These are phyloP conservation scores for Myxozyma nipponensis DNA, from an alignment of 805 yeast species.

Conservation along the genomic window DNA sequence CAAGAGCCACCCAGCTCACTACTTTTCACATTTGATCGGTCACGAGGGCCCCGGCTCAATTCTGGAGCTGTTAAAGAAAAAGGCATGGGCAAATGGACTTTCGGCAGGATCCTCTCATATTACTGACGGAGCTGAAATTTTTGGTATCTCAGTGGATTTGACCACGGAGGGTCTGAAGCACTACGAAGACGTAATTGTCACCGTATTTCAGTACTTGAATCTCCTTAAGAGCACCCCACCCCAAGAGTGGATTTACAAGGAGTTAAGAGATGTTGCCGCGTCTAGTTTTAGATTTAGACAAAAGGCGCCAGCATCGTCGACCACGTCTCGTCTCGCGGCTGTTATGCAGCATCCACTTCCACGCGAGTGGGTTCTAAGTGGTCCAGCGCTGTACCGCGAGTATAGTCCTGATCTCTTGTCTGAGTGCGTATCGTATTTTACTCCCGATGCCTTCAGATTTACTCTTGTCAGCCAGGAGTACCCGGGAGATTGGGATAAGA, in stretches of 20 bases:
- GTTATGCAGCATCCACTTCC: constrained; percentile 63
- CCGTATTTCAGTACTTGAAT: constrained; percentile 69
- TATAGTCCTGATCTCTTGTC: constrained; percentile 55
- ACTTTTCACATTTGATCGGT: constrained; percentile 78
- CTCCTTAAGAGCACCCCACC: constrained; percentile 58
- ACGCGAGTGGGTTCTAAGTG: constrained; percentile 56
- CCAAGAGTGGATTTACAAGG: constrained; percentile 76
- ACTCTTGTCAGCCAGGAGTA: constrained; percentile 52
- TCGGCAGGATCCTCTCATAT: constrained; percentile 62
- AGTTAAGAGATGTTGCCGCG: constrained; percentile 61
- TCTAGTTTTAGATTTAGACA: constrained; percentile 77
- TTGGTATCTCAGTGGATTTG: constrained; percentile 68
- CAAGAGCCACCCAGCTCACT: constrained; percentile 65
- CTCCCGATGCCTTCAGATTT: constrained; percentile 57
- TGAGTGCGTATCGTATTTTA: constrained; percentile 49
- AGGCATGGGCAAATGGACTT: constrained; percentile 76
- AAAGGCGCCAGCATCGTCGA: constrained; percentile 64
- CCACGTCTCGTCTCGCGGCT: constrained; percentile 67
- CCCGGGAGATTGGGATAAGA: constrained; percentile 44
- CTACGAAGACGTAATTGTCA: constrained; percentile 56
- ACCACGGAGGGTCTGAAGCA: constrained; percentile 63
- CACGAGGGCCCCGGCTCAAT: constrained; percentile 91
- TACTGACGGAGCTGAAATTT: constrained; percentile 60
- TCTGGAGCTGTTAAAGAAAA: constrained; percentile 59
- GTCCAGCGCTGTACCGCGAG: constrained; percentile 49